Base-by-base conservation (phyloP, 140 eudicot species). In the Cichorium intybus region DNA sequence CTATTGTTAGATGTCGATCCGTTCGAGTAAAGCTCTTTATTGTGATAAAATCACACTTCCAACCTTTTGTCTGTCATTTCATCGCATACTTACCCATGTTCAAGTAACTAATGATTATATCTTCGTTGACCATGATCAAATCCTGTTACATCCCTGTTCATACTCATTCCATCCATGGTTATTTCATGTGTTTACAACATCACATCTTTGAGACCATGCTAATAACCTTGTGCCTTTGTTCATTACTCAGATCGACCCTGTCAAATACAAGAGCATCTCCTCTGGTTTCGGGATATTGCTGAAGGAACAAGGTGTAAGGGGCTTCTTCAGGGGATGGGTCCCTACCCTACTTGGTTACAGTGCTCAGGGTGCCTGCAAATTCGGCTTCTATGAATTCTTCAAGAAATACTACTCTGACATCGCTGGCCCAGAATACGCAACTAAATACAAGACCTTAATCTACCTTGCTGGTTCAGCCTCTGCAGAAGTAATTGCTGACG, bases 341-440 rank as follows among this genome's bases (percentile, higher is more conserved):
- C 96, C 95, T 6, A 88, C 96, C 51, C 70, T 88, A 45, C 80
- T 88, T 12, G 96, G 96, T 70, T 88, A 88, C 75, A 88, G 96
- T 70, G 96, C 95, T 58, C 96, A 88, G 81, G 96, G 96, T 61
- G 96, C 96, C 79, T 82, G 94, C 96, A 88, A 88, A 77, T 88
- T 72, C 78, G 96, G 96, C 4, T 88, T 88, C 61, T 88, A 88
- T 64, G 96, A 88, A 29, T 88, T 85, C 84, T 89, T 89, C 77
- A 89, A 89, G 77, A 89, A 89, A 76, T 89, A 89, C 72, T 89
- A 89, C 76, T 80, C 90, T 28, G 97, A 89, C 75, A 80, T 89
- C 56, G 97, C 91, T 31, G 97, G 97, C 49, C 86, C 97, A 16
- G 97, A 89, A 61, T 71, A 85, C 76, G 97, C 97, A 34, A 28